These are phyloP conservation scores for Trichoderma citrinoviride DNA, from an alignment of 2,329 filamentous ascomycete genomes.

Conservation along the genomic window DNA sequence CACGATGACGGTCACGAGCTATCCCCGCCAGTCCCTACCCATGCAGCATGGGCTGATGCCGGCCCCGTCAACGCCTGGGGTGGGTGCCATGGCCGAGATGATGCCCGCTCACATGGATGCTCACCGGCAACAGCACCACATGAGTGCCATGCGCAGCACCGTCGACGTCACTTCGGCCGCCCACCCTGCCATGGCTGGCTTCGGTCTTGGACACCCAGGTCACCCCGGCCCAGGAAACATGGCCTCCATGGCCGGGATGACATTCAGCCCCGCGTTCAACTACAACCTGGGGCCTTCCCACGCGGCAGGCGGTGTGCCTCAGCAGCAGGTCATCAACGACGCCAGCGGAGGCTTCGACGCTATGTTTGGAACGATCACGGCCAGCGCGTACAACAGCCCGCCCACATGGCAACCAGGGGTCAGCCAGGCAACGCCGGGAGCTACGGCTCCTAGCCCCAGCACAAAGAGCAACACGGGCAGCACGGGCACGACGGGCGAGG, in stretches of 20 bases:
- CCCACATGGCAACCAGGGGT: slow-evolving; percentile 49
- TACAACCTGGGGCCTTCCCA: slow-evolving; percentile 35
- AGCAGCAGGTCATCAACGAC: slow-evolving; percentile 31
- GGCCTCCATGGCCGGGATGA: slow-evolving; percentile 7
- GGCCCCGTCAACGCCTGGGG: slow-evolving; percentile 38
- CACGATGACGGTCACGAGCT: slow-evolving; percentile 33
- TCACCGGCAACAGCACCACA: slow-evolving; percentile 31
- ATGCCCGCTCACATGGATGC: slow-evolving; percentile 37
- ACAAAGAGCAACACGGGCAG: slow-evolving; percentile 50
- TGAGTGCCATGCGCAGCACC: slow-evolving; percentile 34
- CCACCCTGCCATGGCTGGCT: slow-evolving; percentile 7
- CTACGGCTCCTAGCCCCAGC: slow-evolving; percentile 41
- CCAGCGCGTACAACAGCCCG: slow-evolving; percentile 52
- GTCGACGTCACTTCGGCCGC: slow-evolving; percentile 5
- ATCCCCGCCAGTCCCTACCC: slow-evolving; percentile 41
- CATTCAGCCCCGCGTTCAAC: slow-evolving; percentile 35
- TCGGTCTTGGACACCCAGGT: slow-evolving; percentile 5
- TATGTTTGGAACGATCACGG: slow-evolving; percentile 57
- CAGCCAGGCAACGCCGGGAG: slow-evolving; percentile 23
- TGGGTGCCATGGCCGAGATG: slow-evolving; percentile 41
- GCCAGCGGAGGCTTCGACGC: slow-evolving; percentile 49
- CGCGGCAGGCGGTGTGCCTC: neutral
- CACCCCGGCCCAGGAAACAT: slow-evolving; percentile 10
- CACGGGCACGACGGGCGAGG: slow-evolving; percentile 50
- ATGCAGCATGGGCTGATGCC: slow-evolving; percentile 34